phyloP scores from a whole-genome alignment of 331 rosid genomes.

The Malus hybrid region DNA sequence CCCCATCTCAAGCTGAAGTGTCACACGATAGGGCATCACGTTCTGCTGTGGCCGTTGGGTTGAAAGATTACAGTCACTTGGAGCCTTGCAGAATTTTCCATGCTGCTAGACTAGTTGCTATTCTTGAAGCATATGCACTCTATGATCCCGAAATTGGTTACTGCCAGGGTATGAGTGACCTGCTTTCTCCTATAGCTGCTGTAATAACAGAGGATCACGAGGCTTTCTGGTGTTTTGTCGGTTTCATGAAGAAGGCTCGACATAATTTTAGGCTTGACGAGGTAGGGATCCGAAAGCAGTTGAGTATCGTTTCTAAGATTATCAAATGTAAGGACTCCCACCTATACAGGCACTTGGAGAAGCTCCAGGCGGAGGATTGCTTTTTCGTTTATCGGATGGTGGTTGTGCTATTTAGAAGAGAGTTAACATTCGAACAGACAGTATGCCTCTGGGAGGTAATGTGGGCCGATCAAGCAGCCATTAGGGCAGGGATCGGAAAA shows the following conservation, averaged over 20 bases:
- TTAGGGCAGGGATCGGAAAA: conserved; percentile 86
- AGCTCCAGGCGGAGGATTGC: conserved; percentile 97
- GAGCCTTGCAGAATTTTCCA: conserved; percentile 81
- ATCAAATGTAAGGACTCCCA: conserved; percentile 82
- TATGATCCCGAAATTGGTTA: conserved; percentile 96
- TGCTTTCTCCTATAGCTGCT: conserved; percentile 83
- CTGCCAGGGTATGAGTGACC: conserved; percentile 99
- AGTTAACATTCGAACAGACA: conserved; percentile 87
- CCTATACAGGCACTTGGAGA: conserved; percentile 85
- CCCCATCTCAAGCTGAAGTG: conserved; percentile 60
- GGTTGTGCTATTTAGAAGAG: conserved; percentile 93
- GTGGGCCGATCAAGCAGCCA: conserved; percentile 99
- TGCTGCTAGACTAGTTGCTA: conserved; percentile 89
- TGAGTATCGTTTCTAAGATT: conserved; percentile 70
- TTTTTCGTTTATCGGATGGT: conserved; percentile 97
- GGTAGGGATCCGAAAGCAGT: conserved; percentile 93
- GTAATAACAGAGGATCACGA: conserved; percentile 83
- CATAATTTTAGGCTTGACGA: conserved; percentile 98
- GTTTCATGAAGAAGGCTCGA: conserved; percentile 96
- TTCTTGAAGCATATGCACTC: conserved; percentile 98
- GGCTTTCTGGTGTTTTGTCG: conserved; percentile 99
- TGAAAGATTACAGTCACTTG: conserved; percentile 89
- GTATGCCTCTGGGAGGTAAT: conserved; percentile 97
- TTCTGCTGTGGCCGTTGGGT: conserved; percentile 80
- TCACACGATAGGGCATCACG: conserved; percentile 60